Evolutionary conservation across 495 filamentous ascomycete species (phyloP).

Genomic region (Penicillium steckii): DNA sequence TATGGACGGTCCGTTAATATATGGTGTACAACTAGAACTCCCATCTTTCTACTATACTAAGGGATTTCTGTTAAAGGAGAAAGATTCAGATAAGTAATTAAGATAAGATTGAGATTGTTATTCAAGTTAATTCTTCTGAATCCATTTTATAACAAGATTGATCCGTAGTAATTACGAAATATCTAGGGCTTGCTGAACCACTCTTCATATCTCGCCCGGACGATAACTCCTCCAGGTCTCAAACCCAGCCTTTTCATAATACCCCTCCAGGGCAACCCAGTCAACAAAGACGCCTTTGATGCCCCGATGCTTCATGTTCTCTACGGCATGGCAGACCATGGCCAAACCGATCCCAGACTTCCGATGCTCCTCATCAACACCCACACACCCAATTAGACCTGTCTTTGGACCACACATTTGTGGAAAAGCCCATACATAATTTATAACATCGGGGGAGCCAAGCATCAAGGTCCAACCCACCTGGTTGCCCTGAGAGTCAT

Average conservation of each 20-base stretch:
- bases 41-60: no score
- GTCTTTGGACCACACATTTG: conserved; percentile 44
- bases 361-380: conserved; percentile 41
- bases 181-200: background rate
- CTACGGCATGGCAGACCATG: conserved; percentile 47
- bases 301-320: conserved; percentile 47
- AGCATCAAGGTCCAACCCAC: conserved; percentile 54
- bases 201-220: conserved; percentile 24
- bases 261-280: conserved; percentile 49
- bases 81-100: no score
- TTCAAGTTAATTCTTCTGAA: no score
- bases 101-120: no score
- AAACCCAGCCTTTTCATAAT: conserved; percentile 52
- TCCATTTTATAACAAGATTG: no score
- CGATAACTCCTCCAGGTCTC: conserved; percentile 44
- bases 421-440: conserved; percentile 45
- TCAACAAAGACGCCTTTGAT: conserved; percentile 51
- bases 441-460: conserved; percentile 29
- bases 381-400: conserved; percentile 51
- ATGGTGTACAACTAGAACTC: no score
- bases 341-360: conserved; percentile 46
- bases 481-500: conserved; percentile 38
- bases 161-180: background rate
- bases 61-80: no score
- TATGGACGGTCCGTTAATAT: no score